These are phyloP conservation scores for Penicillium janthinellum DNA, from an alignment of 2,329 filamentous ascomycete genomes.

Conservation along the genomic window DNA sequence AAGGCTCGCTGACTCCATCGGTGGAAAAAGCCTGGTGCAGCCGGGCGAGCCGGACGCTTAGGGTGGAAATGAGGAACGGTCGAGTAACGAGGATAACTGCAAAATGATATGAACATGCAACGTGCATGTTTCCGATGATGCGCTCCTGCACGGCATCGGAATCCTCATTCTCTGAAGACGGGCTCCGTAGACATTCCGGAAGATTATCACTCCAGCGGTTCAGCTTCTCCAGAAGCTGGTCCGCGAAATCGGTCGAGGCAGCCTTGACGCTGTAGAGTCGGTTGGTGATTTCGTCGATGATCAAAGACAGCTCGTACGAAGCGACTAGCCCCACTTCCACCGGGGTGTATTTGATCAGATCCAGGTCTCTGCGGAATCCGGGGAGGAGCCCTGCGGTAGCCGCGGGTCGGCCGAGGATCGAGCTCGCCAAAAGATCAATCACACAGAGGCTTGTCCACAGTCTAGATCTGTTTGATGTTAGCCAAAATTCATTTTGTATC, in stretches of 20 bases:
- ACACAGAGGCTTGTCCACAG: conserved; percentile 53
- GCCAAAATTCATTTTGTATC: not conserved
- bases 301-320: conserved; percentile 46
- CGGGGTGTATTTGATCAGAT: conserved; percentile 13
- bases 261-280: conserved; percentile 46
- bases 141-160: conserved; percentile 32
- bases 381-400: conserved; percentile 33
- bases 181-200: conserved; percentile 37
- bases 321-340: conserved; percentile 39
- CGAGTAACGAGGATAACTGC: conserved; percentile 60
- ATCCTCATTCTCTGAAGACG: conserved; percentile 21
- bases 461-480: conserved; percentile 37
- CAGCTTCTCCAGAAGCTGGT: conserved; percentile 47
- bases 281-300: conserved; percentile 50
- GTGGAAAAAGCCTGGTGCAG: conserved; percentile 29
- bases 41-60: conserved; percentile 44
- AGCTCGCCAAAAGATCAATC: conserved; percentile 52
- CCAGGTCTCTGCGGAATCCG: conserved; percentile 22
- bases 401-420: conserved; percentile 51
- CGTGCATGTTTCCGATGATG: conserved; percentile 55
- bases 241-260: conserved; percentile 38
- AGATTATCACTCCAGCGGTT: conserved; percentile 51
- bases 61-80: conserved; percentile 55
- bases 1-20: conserved; percentile 10
- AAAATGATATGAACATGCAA: conserved; percentile 62